Evolutionary conservation across 2,329 filamentous ascomycete species (phyloP), one percentile per base, ranked within the genome.

Genomic region (Beauveria pseudobassiana): DNA sequence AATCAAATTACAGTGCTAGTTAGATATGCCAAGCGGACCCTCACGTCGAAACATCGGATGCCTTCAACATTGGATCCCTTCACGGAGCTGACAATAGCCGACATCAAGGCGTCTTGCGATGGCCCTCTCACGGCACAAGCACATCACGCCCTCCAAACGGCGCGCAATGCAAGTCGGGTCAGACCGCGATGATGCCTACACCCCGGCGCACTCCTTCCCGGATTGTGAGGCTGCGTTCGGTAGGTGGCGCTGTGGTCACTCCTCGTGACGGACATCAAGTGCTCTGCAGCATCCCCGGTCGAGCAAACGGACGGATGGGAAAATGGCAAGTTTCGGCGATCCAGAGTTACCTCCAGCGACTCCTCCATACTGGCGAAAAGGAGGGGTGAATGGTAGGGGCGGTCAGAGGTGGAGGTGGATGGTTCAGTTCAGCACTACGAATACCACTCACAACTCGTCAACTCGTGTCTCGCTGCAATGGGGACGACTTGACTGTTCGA

Each of bases 241-340:
- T 28, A 34, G 42, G 54, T 57, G 54, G 54, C 54, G 54, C 28
- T 34, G 43, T 57, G 20, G 26, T 48, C 43, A 10, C 26, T 57
- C 54, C 54, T 57, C 54, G 43, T 57, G 54, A 57, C 54, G 20
- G 54, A 57, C 43, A n/a, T 28, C 38, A 48, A 14, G 54, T 57
- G 43, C 43, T 34, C 43, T 57, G 54, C 28, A 57, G 43, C 42
- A 26, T 46, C n/a, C n/a, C n/a, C n/a, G 12, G 42, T 49, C 34
- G 34, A 38, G 34, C 43, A 43, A 34, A 22, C 54, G 16, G 20
- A 49, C 43, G 5, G n/a, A 50, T 8, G 8, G 12, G 16, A 52
- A 16, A 38, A 22, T 5, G 38, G 9, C n/a, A 48, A 26, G 7
- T 34, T 30, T 57, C 43, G 28, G 28, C 26, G 42, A 54, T 43